Conservation (phyloP, 768 basidiomycete species). For the Termitomyces sp. region DNA sequence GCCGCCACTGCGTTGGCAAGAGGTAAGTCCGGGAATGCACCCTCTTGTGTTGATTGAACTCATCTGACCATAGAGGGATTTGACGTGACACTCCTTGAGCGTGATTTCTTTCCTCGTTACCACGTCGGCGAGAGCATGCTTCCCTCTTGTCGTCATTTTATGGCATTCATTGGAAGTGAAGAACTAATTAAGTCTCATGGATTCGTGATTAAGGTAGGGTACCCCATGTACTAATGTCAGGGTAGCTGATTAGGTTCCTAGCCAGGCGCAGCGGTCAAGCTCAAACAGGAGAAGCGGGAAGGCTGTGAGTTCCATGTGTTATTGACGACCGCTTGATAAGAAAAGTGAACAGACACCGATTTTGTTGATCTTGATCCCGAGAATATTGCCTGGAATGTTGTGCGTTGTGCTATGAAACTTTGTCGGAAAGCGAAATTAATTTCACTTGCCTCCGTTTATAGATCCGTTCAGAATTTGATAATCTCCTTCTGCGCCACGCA, state of each 20-base stretch:
- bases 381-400: slow-evolving; percentile 59
- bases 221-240: neutral
- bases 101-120: slow-evolving; percentile 40
- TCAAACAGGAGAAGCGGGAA: slow-evolving; percentile 48
- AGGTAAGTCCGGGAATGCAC: slow-evolving; percentile 23
- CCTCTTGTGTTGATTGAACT: neutral
- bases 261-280: slow-evolving; percentile 59
- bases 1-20: slow-evolving; percentile 38
- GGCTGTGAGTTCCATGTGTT: slow-evolving; percentile 37
- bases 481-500: slow-evolving; percentile 52
- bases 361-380: slow-evolving; percentile 44
- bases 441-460: too few species aligned
- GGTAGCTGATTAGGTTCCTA: slow-evolving; percentile 19
- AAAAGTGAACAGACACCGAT: slow-evolving; percentile 40
- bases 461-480: slow-evolving; percentile 55
- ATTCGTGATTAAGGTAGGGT: slow-evolving; percentile 22
- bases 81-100: slow-evolving; percentile 45
- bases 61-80: slow-evolving; percentile 20
- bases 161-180: slow-evolving; percentile 27
- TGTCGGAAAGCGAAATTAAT: too few species aligned
- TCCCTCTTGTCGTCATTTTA: slow-evolving; percentile 24
- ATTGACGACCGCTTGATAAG: too few species aligned
- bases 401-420: slow-evolving; percentile 21
- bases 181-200: slow-evolving; percentile 22
- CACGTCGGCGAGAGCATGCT: slow-evolving; percentile 33